Base-by-base conservation (phyloP, 2,329 filamentous ascomycete species). In the Neonectria magnoliae region DNA sequence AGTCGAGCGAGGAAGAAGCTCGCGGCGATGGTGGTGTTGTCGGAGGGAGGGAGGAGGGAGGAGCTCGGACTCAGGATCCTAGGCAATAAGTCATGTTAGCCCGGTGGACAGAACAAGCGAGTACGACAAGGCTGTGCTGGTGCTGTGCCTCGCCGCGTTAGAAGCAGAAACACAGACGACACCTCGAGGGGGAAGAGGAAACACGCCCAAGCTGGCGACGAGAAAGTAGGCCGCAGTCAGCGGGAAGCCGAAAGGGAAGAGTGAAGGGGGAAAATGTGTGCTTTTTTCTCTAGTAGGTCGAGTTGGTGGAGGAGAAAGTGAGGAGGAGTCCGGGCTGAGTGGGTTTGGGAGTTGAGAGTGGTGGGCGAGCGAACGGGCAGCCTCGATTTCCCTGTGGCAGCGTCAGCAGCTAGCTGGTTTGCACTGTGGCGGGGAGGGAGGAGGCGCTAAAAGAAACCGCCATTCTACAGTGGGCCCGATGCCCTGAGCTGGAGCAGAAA, bases 321-420 rank as follows among this genome's bases (percentile, higher is more conserved):
- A 41, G 52, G 60, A 63, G 60, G 31, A 50, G 50, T 27, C 61
- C 50, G 55, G 58, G 55, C 31, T 51, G 42, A 27, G 50, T 55
- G 60, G 60, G 55, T 54, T 47, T 54, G 33, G 44, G 33, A 36
- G 44, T 60, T 33, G n/a, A n/a, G 27, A 36, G 55, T 60, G 52
- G 36, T 41, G 38, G 38, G 16, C 16, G 13, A 36, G 33, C 70
- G 70, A 72, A 71, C 70, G 61, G 59, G 69, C 52, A 57, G 53
- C 57, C 48, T 72, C 64, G 70, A 72, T 69, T 56, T 72, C n/a
- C 27, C 7, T 20, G 16, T 11, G n/a, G 27, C 27, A 51, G 47
- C n/a, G 47, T 51, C 47, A 33, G 47, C 47, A 33, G n/a, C n/a
- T 5, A 7, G 25, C 25, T 27, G 4, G 27, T 16, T 27, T 7